Evolutionary conservation across 2,329 filamentous ascomycete species (phyloP), one percentile per base, ranked within the genome.

Genomic region (Colletotrichum cuscutae): DNA sequence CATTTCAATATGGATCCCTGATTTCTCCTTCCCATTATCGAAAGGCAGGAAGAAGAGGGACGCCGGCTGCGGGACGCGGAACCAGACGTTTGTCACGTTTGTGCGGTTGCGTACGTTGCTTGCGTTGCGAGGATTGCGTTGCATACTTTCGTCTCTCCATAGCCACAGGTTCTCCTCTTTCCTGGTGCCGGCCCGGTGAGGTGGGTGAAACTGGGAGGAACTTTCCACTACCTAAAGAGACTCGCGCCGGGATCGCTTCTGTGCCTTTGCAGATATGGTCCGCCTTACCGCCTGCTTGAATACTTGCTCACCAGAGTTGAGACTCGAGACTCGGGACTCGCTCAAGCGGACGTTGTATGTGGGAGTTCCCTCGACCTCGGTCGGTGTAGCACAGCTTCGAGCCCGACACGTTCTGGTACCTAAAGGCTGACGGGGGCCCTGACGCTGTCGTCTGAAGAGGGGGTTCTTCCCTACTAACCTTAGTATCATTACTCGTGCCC

Each of bases 301-400:
- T 24, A 15, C 28, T 24, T 28, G 60, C n/a, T 54, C 9, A 35
- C 7, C 0, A 49, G 42, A 49, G 15, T 15, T 3, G 37, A 19
- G 12, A 42, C 15, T 49, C 8, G 42, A n/a, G 42, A 4, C 6
- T 49, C 42, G 42, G 9, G 42, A 9, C 42, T 49, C 42, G 7
- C 11, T 22, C 19, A 19, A 49, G 19, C 19, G 9, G 42, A 28
- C 24, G 3, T n/a, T 12, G 28, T 35, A 12, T 53, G 37, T 42
- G 37, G 5, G 12, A 56, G n/a, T 37, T 30, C 4, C 4, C 32
- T 19, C 32, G 35, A 19, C 22, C 30, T 49, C 54, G 42, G 68
- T 54, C 46, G 32, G 26, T 42, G 54, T 54, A 26, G 56, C 11
- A 56, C 56, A 56, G 62, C 64, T 35, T 59, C 68, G 56, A 22